A percentile compares a stretch with the other conserved stretches of the same genome.
Conservation (phyloP, 805 yeast genomes). For the Priceomyces carsonii region DNA sequence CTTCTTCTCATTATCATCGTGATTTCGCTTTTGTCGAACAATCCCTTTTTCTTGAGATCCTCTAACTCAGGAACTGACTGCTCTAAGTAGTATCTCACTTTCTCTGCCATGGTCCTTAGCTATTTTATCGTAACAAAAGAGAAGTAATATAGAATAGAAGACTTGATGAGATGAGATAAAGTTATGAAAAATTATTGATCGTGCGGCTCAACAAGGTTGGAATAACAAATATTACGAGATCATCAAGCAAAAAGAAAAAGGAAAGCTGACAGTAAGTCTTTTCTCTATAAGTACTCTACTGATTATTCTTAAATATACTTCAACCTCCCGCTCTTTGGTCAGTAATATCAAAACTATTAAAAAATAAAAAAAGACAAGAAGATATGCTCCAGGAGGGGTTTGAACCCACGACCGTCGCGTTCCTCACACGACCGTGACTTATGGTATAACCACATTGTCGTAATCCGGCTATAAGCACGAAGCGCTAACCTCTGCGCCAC, state of each 20-base stretch:
- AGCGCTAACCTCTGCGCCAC: slow-evolving; percentile 58
- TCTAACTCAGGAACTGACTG: slow-evolving; percentile 88
- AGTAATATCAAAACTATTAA: no score
- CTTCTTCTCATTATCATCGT: slow-evolving; percentile 85
- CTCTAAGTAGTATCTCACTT: slow-evolving; percentile 55
- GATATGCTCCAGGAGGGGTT: slow-evolving; percentile 55
- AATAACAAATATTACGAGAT: no score
- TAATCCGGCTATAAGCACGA: slow-evolving; percentile 52
- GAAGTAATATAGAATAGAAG: background rate
- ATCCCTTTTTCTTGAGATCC: slow-evolving; percentile 76
- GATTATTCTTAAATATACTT: no score
- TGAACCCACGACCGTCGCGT: slow-evolving; percentile 59
- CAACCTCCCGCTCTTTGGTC: no score
- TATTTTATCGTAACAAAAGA: background rate
- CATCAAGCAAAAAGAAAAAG: background rate
- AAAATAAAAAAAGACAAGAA: slow-evolving; percentile 26
- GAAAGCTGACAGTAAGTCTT: background rate
- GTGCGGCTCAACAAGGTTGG: slow-evolving; percentile 3
- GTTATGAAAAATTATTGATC: slow-evolving; percentile 7
- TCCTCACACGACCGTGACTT: slow-evolving; percentile 56
- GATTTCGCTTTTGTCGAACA: slow-evolving; percentile 82
- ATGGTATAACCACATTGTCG: slow-evolving; percentile 46
- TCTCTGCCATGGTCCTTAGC: slow-evolving; percentile 35
- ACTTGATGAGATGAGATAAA: slow-evolving; percentile 12
- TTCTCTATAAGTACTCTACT: no score